Evolutionary conservation across 768 basidiomycete genomes (phyloP), one percentile per base, ranked within the genome.

Genomic region (Tylopilus plumbeoviolaceoides): DNA sequence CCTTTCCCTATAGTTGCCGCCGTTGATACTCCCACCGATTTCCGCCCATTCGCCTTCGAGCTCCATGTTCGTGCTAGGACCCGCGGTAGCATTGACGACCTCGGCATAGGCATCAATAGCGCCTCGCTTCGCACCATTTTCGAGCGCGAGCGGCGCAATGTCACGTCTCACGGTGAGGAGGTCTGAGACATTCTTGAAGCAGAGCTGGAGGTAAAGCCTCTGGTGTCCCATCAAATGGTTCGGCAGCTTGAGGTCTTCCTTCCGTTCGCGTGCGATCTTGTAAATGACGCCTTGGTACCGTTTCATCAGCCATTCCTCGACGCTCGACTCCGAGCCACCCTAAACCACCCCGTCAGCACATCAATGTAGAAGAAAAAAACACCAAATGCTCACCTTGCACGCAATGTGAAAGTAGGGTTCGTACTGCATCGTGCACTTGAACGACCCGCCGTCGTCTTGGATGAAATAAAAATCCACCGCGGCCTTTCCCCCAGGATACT

Each of bases 81-180:
- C 71, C 4, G 89, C 80, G 0, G 94, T 84, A 7, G 84, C 85
- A 56, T 82, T 87, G 56, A 99, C 83, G 20, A 98, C 93, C 63
- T 99, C 97, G 3, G 97, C 97, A 63, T 98, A 99, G 5, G 94
- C 94, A 68, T 98, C 97, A 12, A 98, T 87, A 0, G 97, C 95
- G 61, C 90, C 88, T 23, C 95, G 84, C 72, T 95, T 97, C 5
- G 92, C 88, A 52, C 88, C 81, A 57, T 99, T 99, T 39, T 89
- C 84, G 17, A 87, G 80, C 2, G 94, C 95, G 39, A 98, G 79
- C 1, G 97, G 95, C 42, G 91, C 77, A 36, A 99, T 72, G 30
- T 98, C 95, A 46, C 92, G 83, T 53, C 94, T 80, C 31, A 98
- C 91, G 1, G 82, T 63, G 48, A 97, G 82, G 8, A 99, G 83